Percentiles rank a stretch among this genome's conserved stretches.
These are phyloP conservation scores for Ilex asprella DNA, from an alignment of 257 asterid species.

Conservation along the genomic window DNA sequence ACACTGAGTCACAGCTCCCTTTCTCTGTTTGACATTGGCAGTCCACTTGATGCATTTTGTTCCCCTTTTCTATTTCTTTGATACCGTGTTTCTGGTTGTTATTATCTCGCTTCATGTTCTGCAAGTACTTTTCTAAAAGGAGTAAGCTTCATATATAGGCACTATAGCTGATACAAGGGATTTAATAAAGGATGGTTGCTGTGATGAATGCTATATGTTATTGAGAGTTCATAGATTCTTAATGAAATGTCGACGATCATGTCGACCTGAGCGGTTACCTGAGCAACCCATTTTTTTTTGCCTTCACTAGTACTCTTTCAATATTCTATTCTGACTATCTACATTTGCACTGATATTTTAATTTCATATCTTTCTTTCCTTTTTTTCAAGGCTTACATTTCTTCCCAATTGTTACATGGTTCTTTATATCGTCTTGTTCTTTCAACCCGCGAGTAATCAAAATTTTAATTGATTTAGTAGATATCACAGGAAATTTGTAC, in stretches of 20 bases:
- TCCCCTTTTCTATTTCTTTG: too few relatives aligned
- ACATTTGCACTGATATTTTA: not conserved
- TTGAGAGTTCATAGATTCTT: constrained; percentile 37
- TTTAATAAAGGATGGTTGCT: constrained; percentile 11
- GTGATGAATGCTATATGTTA: constrained; percentile 12
- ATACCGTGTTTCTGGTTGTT: too few relatives aligned
- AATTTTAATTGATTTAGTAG: too few relatives aligned
- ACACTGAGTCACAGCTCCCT: too few relatives aligned
- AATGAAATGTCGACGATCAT: constrained; percentile 32
- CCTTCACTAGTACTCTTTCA: not conserved
- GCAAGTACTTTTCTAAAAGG: not conserved
- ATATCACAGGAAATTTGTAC: too few relatives aligned
- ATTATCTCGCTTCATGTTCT: not conserved
- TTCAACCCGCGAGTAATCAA: too few relatives aligned
- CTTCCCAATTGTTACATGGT: too few relatives aligned
- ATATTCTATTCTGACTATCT: not conserved
- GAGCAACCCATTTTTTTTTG: constrained; percentile 16
- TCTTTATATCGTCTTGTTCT: too few relatives aligned
- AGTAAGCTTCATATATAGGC: not conserved
- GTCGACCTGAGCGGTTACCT: constrained; percentile 79
- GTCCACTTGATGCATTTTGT: too few relatives aligned
- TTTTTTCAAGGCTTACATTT: too few relatives aligned
- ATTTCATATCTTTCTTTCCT: too few relatives aligned
- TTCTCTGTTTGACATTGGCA: too few relatives aligned
- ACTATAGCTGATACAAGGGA: not conserved